Conservation (phyloP, 768 basidiomycete species). For the Calocybe gangraenosa region DNA sequence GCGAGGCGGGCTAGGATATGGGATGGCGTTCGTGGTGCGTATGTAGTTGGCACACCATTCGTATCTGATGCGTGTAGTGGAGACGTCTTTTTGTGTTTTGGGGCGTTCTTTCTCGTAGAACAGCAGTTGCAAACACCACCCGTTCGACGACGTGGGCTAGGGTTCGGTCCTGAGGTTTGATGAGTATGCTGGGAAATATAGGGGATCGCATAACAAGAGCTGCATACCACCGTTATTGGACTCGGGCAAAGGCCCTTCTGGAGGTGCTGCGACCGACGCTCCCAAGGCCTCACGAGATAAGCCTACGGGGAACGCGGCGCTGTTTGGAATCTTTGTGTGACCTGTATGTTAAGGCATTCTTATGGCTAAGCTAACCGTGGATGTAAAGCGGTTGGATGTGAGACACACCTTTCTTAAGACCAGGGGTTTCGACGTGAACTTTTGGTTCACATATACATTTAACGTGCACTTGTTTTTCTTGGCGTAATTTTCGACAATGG, state of each 20-base stretch:
- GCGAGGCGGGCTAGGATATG: conserved; percentile 59
- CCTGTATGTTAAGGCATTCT: conserved; percentile 41
- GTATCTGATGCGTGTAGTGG: conserved; percentile 7
- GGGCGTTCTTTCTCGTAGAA: conserved; percentile 41
- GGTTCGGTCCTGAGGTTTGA: conserved; percentile 37
- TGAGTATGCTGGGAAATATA: conserved; percentile 38
- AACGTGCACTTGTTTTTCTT: conserved; percentile 82
- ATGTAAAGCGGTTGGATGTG: conserved; percentile 3
- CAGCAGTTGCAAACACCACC: conserved; percentile 56
- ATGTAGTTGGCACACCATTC: conserved; percentile 5
- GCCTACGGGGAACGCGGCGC: conserved; percentile 80
- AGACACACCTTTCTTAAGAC: conserved; percentile 63
- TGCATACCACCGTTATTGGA: conserved; percentile 67
- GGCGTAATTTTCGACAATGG: conserved; percentile 80
- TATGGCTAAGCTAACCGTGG: conserved; percentile 40
- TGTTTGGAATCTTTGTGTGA: conserved; percentile 54
- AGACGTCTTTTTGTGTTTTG: conserved; percentile 27
- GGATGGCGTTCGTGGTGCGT: conserved; percentile 28
- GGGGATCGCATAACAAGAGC: conserved; percentile 38
- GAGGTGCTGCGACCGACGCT: conserved; percentile 52
- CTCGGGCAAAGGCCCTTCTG: conserved; percentile 51
- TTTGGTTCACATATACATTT: conserved; percentile 83
- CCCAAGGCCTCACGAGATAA: conserved; percentile 64
- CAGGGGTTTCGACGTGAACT: conserved; percentile 43
- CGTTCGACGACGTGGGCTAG: conserved; percentile 44